These are phyloP conservation scores for Paramecium pentaurelia DNA, from an alignment of 73 alveolate species.

Conservation along the genomic window DNA sequence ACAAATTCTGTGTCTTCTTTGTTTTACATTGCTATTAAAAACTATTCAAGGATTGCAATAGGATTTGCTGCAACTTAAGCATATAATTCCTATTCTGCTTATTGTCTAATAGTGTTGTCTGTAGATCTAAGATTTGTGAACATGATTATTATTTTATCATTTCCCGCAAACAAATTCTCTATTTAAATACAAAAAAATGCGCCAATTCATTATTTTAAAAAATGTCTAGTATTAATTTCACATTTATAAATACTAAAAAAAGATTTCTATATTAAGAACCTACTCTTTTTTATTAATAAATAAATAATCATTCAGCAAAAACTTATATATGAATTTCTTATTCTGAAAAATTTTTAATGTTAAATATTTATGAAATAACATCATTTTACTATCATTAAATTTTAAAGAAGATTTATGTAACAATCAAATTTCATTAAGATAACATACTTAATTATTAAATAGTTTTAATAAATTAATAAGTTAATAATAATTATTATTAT, in stretches of 20 bases:
- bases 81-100: background rate
- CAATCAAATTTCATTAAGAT: too few species aligned
- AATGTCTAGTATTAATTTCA: background rate
- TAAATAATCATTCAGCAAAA: too few species aligned
- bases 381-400: too few species aligned
- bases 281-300: background rate
- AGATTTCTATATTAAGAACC: background rate
- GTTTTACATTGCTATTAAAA: background rate
- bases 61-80: conserved; percentile 26
- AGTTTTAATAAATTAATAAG: too few species aligned
- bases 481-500: too few species aligned
- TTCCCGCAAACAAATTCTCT: conserved; percentile 9
- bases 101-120: background rate
- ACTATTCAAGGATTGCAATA: background rate
- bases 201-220: background rate
- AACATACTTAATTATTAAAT: too few species aligned
- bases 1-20: conserved; percentile 32
- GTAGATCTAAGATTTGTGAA: conserved; percentile 7
- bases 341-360: too few species aligned
- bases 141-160: background rate
- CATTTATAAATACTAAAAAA: background rate
- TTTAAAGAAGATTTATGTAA: too few species aligned
- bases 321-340: too few species aligned
- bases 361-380: too few species aligned
- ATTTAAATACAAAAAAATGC: background rate